Evolutionary conservation across 192 early-diverging fungal species (phyloP).

Genomic region (Cetraspora pellucida): DNA sequence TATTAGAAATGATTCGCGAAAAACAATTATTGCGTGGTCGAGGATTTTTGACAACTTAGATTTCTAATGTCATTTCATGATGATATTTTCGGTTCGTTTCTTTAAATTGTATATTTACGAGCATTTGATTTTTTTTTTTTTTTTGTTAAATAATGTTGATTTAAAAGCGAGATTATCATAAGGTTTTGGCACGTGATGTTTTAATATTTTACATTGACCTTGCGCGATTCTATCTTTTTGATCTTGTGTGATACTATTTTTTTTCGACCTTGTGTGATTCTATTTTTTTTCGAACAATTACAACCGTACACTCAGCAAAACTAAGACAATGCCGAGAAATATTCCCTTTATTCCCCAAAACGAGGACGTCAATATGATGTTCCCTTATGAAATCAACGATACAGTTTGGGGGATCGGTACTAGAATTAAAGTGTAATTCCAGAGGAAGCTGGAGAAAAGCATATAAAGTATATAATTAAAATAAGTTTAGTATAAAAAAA

Average conservation of each 20-base stretch:
- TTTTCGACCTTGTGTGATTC: too few species aligned
- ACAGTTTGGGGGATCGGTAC: constrained; percentile 8
- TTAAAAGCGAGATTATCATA: too few species aligned
- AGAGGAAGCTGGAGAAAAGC: neutral
- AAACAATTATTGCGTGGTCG: constrained; percentile 37
- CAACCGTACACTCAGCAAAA: constrained; percentile 23
- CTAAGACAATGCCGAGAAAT: constrained; percentile 16
- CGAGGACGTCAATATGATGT: constrained; percentile 3
- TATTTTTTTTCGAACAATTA: constrained; percentile 11
- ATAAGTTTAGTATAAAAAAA: neutral
- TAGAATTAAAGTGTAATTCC: neutral
- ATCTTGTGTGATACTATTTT: too few species aligned
- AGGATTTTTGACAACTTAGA: constrained; percentile 7
- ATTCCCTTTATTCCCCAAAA: constrained; percentile 5
- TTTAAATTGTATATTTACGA: too few species aligned
- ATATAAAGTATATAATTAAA: neutral
- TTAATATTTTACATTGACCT: too few species aligned
- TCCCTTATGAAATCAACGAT: constrained; percentile 6
- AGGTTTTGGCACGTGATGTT: too few species aligned
- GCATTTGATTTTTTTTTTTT: too few species aligned
- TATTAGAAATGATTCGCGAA: constrained; percentile 52
- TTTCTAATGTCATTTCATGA: too few species aligned
- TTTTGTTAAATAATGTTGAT: too few species aligned
- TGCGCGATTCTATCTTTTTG: too few species aligned
- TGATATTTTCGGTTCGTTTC: too few species aligned